Conservation (phyloP, 2,329 filamentous ascomycete genomes). For the Paradendryphiella salina region DNA sequence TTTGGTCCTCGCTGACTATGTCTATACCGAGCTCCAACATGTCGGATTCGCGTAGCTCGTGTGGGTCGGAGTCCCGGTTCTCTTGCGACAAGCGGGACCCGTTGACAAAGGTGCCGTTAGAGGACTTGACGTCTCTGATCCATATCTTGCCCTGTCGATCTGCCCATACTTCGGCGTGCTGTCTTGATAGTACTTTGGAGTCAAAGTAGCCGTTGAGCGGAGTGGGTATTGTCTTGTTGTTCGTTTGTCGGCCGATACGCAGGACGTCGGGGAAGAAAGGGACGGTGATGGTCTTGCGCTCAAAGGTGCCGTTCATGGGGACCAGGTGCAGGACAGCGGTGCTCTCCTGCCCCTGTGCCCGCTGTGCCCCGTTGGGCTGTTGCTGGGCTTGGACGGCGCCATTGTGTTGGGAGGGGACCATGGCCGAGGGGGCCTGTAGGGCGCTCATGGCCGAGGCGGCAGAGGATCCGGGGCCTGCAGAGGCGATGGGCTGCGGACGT, state of each 20-base stretch:
- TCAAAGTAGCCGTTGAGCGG: constrained; percentile 94
- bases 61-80: constrained; percentile 93
- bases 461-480: constrained; percentile 60
- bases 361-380: constrained; percentile 58
- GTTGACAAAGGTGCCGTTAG: constrained; percentile 98
- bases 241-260: constrained; percentile 93
- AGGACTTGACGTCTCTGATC: constrained; percentile 97
- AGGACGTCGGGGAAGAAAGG: constrained; percentile 93
- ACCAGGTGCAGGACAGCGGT: constrained; percentile 82
- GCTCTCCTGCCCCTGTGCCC: constrained; percentile 57
- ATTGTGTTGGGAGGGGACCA: constrained; percentile 70
- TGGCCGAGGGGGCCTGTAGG: constrained; percentile 63
- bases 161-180: constrained; percentile 96
- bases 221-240: constrained; percentile 92
- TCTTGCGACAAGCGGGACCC: constrained; percentile 86
- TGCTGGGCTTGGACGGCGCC: constrained; percentile 61
- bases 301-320: constrained; percentile 94
- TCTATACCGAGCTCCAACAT: constrained; percentile 95
- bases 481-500: constrained; percentile 64
- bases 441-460: constrained; percentile 66
- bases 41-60: constrained; percentile 88
- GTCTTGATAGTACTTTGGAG: constrained; percentile 93
- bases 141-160: constrained; percentile 83
- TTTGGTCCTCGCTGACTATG: constrained; percentile 98
- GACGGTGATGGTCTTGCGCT: constrained; percentile 92